Percentiles rank a stretch among this genome's conserved stretches.
Conservation (phyloP, 1,139 yeast genomes). For the Sugiyamaella sp. region DNA sequence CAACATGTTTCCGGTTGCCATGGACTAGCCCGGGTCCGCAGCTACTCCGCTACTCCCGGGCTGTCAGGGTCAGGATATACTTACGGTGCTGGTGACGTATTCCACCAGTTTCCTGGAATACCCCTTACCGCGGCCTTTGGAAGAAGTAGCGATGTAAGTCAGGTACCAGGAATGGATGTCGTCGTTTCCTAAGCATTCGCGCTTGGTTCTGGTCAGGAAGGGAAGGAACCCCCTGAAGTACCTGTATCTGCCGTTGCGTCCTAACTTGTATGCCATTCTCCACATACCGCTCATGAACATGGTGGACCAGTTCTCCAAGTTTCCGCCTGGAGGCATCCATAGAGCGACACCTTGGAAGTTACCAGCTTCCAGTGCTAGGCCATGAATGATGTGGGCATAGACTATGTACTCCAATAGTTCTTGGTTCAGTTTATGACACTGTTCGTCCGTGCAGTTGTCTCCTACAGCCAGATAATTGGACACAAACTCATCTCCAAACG, state of each 20-base stretch:
- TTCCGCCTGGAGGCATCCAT: conserved; percentile 63
- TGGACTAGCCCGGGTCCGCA: not conserved
- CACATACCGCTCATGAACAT: conserved; percentile 60
- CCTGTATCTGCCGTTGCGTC: conserved; percentile 56
- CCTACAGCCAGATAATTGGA: conserved; percentile 54
- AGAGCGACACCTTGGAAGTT: conserved; percentile 64
- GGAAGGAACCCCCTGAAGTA: conserved; percentile 61
- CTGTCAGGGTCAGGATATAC: not conserved
- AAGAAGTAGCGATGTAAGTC: conserved; percentile 63
- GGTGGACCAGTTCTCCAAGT: conserved; percentile 50
- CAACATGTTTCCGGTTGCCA: not conserved
- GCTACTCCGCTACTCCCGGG: not conserved
- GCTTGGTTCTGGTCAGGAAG: conserved; percentile 54
- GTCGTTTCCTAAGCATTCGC: conserved; percentile 38
- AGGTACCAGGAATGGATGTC: conserved; percentile 55
- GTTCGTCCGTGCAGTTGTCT: conserved; percentile 44
- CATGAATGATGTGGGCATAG: conserved; percentile 59
- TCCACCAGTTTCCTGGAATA: conserved; percentile 61
- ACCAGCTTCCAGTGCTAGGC: conserved; percentile 55
- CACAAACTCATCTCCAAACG: conserved; percentile 57
- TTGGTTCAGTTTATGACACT: conserved; percentile 49
- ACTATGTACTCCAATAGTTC: conserved; percentile 60
- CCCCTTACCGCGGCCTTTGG: conserved; percentile 67
- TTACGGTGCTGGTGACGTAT: conserved; percentile 52
- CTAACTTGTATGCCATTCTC: conserved; percentile 54